Evolutionary conservation across 1,139 yeast species (phyloP).

Genomic region (Candida tetrigidarum): DNA sequence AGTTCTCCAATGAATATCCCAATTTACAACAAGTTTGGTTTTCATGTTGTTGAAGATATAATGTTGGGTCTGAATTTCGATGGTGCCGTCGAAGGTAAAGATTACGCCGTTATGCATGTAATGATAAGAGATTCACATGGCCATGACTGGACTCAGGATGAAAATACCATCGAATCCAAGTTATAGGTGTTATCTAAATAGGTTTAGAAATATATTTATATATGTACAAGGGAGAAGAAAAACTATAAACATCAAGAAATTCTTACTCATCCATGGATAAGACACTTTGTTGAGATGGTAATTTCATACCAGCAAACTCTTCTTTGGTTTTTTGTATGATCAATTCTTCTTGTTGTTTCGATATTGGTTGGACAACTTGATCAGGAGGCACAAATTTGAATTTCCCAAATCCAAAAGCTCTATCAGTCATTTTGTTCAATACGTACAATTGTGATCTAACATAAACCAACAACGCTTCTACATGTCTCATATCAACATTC

Average conservation of each 20-base stretch:
- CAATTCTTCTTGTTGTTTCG: constrained; percentile 59
- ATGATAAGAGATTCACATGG: constrained; percentile 58
- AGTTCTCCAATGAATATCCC: constrained; percentile 57
- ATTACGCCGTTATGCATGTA: constrained; percentile 59
- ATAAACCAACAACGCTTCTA: constrained; percentile 87
- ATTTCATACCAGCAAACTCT: constrained; percentile 39
- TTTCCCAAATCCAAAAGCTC: constrained; percentile 91
- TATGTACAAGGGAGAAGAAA: background rate
- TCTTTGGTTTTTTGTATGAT: constrained; percentile 44
- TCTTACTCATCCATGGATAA: constrained; percentile 61
- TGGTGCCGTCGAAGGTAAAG: constrained; percentile 43
- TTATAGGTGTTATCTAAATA: constrained; percentile 21
- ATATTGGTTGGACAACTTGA: constrained; percentile 73
- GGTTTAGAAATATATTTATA: constrained; percentile 6
- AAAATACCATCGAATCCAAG: constrained; percentile 16
- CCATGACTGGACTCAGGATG: constrained; percentile 36
- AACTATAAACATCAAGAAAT: background rate
- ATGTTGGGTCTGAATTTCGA: constrained; percentile 46
- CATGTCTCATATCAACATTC: constrained; percentile 78
- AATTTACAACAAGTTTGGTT: constrained; percentile 62
- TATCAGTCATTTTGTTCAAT: constrained; percentile 80
- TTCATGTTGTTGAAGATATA: constrained; percentile 52
- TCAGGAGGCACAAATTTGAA: constrained; percentile 88
- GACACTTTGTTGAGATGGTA: constrained; percentile 67
- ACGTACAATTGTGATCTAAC: constrained; percentile 89